phyloP scores from a whole-genome alignment of 2,329 filamentous ascomycete species.

The Fusarium napiforme region DNA sequence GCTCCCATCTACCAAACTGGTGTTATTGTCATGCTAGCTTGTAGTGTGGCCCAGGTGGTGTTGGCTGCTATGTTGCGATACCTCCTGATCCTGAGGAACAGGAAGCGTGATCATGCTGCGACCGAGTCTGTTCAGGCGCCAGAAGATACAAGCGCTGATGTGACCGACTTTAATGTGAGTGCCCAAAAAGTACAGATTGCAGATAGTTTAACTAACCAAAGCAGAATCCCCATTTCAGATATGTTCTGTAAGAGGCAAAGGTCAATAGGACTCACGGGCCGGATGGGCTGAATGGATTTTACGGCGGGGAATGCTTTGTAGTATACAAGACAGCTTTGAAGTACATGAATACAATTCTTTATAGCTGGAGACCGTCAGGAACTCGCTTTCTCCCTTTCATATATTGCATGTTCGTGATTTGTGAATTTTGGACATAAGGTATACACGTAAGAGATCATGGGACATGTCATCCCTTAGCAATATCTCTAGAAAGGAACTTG shows the following conservation, averaged over 20 bases:
- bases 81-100: neutral
- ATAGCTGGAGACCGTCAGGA: neutral
- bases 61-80: neutral
- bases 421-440: neutral
- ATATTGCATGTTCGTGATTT: neutral
- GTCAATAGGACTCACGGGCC: neutral
- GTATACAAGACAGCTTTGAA: accelerated
- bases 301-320: neutral
- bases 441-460: neutral
- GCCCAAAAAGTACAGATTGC: accelerated
- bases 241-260: neutral
- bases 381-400: accelerated
- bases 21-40: neutral
- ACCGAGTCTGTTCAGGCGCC: neutral
- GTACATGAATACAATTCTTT: neutral
- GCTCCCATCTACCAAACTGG: neutral
- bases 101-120: neutral
- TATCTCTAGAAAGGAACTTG: neutral
- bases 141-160: neutral
- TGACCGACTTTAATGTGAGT: neutral
- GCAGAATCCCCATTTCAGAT: neutral
- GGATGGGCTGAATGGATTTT: accelerated
- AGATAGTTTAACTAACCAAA: neutral
- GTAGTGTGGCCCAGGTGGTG: neutral
- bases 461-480: neutral